Evolutionary conservation across 345 rosid genomes (phyloP).

Genomic region (Luvunga scandens): DNA sequence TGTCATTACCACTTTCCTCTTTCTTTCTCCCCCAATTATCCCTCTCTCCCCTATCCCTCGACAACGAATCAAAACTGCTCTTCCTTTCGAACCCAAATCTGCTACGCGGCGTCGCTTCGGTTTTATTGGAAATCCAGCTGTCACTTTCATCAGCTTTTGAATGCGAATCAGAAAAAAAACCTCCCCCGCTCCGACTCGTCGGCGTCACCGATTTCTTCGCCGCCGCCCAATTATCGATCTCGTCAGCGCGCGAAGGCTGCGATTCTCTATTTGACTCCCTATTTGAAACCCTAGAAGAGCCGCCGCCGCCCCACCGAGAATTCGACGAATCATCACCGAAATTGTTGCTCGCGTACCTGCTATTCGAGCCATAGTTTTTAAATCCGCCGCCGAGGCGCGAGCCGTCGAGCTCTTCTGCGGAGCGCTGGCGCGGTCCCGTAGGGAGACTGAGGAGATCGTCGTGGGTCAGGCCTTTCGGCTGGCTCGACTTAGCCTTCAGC

Average conservation of each 20-base stretch:
- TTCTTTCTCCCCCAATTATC: constrained; percentile 78
- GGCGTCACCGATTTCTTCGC: constrained; percentile 41
- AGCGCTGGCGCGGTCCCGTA: constrained; percentile 82
- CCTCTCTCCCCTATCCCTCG: constrained; percentile 57
- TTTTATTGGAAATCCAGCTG: constrained; percentile 71
- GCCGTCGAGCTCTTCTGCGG: constrained; percentile 85
- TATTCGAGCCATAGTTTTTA: constrained; percentile 33
- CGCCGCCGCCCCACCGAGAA: constrained; percentile 42
- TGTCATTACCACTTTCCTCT: constrained; percentile 42
- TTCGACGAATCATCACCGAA: constrained; percentile 52
- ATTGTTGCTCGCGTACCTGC: constrained; percentile 28
- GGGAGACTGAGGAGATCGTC: constrained; percentile 70
- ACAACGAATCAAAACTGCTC: constrained; percentile 64
- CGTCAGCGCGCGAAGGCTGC: constrained; percentile 82
- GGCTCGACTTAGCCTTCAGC: constrained; percentile 15
- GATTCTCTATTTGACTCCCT: constrained; percentile 49
- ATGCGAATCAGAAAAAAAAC: constrained; percentile 59
- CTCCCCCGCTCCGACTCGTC: constrained; percentile 25
- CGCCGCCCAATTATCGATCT: constrained; percentile 85
- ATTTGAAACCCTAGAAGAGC: constrained; percentile 53
- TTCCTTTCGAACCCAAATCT: constrained; percentile 58
- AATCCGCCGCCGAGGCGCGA: constrained; percentile 79
- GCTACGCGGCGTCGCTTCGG: constrained; percentile 17
- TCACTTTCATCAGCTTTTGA: constrained; percentile 90
- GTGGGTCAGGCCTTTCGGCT: constrained; percentile 38